phyloP scores from a whole-genome alignment of 1,284 basidiomycete genomes.

The Marasmius fiardii region DNA sequence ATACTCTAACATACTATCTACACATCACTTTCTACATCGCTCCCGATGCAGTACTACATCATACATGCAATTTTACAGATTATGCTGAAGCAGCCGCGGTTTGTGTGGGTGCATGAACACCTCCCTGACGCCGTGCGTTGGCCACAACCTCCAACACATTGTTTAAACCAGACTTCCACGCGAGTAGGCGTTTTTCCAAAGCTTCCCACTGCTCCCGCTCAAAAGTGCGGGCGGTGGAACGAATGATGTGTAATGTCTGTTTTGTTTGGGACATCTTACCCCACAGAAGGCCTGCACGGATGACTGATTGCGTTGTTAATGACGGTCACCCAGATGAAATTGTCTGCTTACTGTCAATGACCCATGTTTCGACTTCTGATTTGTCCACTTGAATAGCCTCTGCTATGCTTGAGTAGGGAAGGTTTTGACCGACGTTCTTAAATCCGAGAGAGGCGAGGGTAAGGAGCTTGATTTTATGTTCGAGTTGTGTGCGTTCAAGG shows the following conservation, averaged over 20 bases:
- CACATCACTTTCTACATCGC: too few species aligned
- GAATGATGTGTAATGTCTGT: conserved; percentile 73
- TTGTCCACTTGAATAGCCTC: conserved; percentile 64
- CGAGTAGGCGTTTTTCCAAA: conserved; percentile 73
- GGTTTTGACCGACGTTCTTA: conserved; percentile 70
- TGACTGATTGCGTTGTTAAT: conserved; percentile 49
- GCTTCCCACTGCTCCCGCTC: conserved; percentile 80
- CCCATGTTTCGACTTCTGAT: conserved; percentile 84
- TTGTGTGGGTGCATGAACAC: conserved; percentile 24
- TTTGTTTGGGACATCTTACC: conserved; percentile 86
- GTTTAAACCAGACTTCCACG: conserved; percentile 77
- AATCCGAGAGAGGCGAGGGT: conserved; percentile 79
- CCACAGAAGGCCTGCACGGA: conserved; percentile 77
- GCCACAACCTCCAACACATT: conserved; percentile 68
- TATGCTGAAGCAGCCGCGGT: conserved; percentile 15
- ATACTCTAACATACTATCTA: too few species aligned
- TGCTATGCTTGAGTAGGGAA: conserved; percentile 76
- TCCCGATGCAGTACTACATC: too few species aligned
- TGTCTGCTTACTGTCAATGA: conserved; percentile 75
- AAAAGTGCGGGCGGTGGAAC: conserved; percentile 78
- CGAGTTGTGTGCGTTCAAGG: conserved; percentile 54
- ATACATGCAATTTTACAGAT: conserved; percentile 1
- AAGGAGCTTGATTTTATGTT: conserved; percentile 81
- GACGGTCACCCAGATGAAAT: conserved; percentile 6
- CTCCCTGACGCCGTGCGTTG: conserved; percentile 50